Percentiles rank a stretch among this genome's conserved stretches.
phyloP scores from a whole-genome alignment of 495 filamentous ascomycete genomes.

The Astrocystis sublimbata region DNA sequence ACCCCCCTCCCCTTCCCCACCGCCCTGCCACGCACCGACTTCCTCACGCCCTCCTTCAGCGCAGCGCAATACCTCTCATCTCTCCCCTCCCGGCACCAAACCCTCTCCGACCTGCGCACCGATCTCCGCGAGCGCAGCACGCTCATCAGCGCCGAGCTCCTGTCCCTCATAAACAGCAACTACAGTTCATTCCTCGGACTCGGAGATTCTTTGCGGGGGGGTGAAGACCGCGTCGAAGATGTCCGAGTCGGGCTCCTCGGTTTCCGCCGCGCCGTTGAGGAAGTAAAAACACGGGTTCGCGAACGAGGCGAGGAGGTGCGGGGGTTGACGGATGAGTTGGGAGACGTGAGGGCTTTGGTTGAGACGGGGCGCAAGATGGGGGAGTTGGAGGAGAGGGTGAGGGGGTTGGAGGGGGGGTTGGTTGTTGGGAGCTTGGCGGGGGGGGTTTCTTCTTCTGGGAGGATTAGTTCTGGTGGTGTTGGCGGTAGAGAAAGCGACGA shows the following conservation, averaged over 20 bases:
- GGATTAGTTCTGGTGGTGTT: no score
- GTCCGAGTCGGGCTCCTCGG: constrained; percentile 83
- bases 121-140: constrained; percentile 79
- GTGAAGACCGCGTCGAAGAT: constrained; percentile 89
- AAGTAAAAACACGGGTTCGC: constrained; percentile 50
- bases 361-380: constrained; percentile 66
- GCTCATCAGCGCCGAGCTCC: constrained; percentile 75
- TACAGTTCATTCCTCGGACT: constrained; percentile 87
- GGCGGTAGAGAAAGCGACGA: constrained; percentile 35
- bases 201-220: constrained; percentile 77
- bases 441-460: no score
- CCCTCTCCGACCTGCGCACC: constrained; percentile 86
- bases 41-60: constrained; percentile 76
- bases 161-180: constrained; percentile 92
- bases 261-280: constrained; percentile 74
- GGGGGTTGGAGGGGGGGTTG: constrained; percentile 74
- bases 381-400: constrained; percentile 67
- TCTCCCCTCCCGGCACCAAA: constrained; percentile 85
- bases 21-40: constrained; percentile 75
- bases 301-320: constrained; percentile 48
- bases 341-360: constrained; percentile 40
- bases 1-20: constrained; percentile 78
- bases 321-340: constrained; percentile 43
- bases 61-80: constrained; percentile 81
- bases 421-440: constrained; percentile 43